Conservation (phyloP, 2,329 filamentous ascomycete species). For the Apiospora malaysiana region DNA sequence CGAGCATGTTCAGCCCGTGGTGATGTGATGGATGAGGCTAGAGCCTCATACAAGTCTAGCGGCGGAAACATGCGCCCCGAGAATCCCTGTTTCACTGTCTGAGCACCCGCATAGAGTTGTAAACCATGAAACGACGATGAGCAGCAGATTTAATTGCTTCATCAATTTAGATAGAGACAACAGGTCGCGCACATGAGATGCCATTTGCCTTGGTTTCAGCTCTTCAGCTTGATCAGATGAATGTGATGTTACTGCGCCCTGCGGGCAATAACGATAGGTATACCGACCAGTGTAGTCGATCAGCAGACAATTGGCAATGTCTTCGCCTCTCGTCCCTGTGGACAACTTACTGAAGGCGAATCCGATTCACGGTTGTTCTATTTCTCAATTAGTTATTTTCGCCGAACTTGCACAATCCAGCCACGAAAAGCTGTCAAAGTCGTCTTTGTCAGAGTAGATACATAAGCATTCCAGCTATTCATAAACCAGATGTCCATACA, state of each 20-base stretch:
- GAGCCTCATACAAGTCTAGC: background rate
- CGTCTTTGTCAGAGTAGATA: background rate
- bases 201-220: background rate
- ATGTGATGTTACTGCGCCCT: background rate
- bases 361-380: background rate
- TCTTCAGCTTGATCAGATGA: background rate
- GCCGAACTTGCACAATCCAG: background rate
- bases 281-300: background rate
- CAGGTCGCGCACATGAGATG: background rate
- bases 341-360: background rate
- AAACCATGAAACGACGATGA: slow-evolving; percentile 1
- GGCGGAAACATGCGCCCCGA: slow-evolving; percentile 5
- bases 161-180: background rate
- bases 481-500: background rate
- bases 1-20: background rate
- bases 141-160: background rate
- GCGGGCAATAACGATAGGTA: background rate
- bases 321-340: background rate
- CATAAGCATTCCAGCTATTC: no score
- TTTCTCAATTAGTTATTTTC: background rate
- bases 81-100: slow-evolving; percentile 1
- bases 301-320: background rate
- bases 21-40: background rate
- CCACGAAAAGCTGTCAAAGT: no score
- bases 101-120: slow-evolving; percentile 9